A percentile compares a stretch with the other conserved stretches of the same genome.
Evolutionary conservation across 495 filamentous ascomycete genomes (phyloP).

Genomic region (Cercophora newfieldiana): DNA sequence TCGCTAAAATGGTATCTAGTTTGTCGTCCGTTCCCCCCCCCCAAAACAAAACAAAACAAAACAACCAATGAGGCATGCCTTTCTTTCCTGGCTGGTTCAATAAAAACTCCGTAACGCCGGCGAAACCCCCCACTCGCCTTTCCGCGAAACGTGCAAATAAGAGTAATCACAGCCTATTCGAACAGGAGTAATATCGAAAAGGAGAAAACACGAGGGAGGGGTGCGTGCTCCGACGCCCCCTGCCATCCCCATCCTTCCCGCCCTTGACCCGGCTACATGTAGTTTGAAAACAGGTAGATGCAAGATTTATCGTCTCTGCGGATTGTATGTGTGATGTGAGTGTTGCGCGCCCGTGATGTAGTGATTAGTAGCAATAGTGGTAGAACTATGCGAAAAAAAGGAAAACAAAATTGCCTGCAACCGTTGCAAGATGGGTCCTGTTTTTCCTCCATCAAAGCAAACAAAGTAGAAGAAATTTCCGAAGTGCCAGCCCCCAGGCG

Average conservation of each 20-base stretch:
- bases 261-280: background rate
- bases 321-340: background rate
- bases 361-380: constrained; percentile 2
- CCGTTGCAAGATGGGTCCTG: background rate
- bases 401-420: constrained; percentile 2
- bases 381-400: background rate
- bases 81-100: background rate
- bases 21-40: background rate
- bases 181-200: background rate
- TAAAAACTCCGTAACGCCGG: constrained; percentile 6
- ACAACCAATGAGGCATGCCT: background rate
- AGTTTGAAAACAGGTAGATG: background rate
- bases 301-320: background rate
- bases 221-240: background rate
- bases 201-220: background rate
- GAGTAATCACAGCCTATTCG: background rate
- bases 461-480: background rate
- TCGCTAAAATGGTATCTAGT: constrained; percentile 4
- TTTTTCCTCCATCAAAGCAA: constrained; percentile 4
- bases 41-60: background rate
- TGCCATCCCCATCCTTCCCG: too few species aligned
- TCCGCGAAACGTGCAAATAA: background rate
- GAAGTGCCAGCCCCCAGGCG: background rate
- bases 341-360: background rate
- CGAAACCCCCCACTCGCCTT: background rate